Percentiles rank a stretch among this genome's conserved stretches.
Conservation (phyloP, 805 yeast genomes). For the Candida succiphila region DNA sequence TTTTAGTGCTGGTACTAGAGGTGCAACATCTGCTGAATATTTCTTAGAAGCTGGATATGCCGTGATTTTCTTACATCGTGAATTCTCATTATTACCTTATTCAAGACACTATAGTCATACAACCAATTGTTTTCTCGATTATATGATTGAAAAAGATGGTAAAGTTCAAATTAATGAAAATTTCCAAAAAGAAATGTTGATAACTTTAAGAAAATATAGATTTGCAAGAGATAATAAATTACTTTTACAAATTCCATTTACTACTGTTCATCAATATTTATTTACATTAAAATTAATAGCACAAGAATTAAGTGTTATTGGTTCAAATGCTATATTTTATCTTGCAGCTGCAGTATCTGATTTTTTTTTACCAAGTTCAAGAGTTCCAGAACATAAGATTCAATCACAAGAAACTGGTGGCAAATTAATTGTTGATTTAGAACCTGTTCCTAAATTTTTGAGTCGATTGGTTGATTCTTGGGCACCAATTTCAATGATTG, state of each 20-base stretch:
- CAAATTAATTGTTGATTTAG: slow-evolving; percentile 73
- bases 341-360: slow-evolving; percentile 98
- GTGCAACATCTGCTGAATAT: slow-evolving; percentile 92
- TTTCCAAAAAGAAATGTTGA: slow-evolving; percentile 51
- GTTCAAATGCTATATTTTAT: slow-evolving; percentile 60
- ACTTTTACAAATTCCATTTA: slow-evolving; percentile 73
- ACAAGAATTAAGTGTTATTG: slow-evolving; percentile 42
- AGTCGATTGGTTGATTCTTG: slow-evolving; percentile 81
- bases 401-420: slow-evolving; percentile 69
- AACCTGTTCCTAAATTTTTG: slow-evolving; percentile 93
- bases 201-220: slow-evolving; percentile 46
- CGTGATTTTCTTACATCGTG: slow-evolving; percentile 86
- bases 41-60: slow-evolving; percentile 81
- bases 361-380: slow-evolving; percentile 79
- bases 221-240: slow-evolving; percentile 38
- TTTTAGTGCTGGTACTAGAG: slow-evolving; percentile 96
- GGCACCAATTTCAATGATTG: slow-evolving; percentile 94
- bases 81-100: slow-evolving; percentile 84
- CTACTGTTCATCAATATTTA: slow-evolving; percentile 89
- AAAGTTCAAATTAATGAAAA: slow-evolving; percentile 51
- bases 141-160: slow-evolving; percentile 45
- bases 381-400: slow-evolving; percentile 89
- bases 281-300: slow-evolving; percentile 72
- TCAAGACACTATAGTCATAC: slow-evolving; percentile 85
- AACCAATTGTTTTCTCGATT: slow-evolving; percentile 78